These are phyloP conservation scores for Graphium sp. DNA, from an alignment of 2,329 filamentous ascomycete genomes.

Conservation along the genomic window DNA sequence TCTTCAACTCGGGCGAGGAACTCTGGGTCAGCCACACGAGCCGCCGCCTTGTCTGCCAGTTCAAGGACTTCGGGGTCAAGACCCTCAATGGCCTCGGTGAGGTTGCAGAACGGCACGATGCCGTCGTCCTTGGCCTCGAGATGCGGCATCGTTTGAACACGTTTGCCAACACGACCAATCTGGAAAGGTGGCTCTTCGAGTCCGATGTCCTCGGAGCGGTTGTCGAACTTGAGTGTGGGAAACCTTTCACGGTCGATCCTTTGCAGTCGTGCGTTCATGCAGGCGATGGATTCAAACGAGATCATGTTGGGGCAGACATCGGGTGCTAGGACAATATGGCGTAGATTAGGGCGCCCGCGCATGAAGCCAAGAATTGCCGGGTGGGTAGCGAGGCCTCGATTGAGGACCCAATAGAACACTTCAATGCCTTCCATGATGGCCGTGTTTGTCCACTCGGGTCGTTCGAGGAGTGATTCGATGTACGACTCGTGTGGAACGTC, in stretches of 20 bases:
- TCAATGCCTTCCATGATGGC: conserved; percentile 50
- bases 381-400: conserved; percentile 47
- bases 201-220: conserved; percentile 17
- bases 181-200: conserved; percentile 13
- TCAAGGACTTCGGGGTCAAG: conserved; percentile 24
- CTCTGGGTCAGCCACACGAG: conserved; percentile 19
- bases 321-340: conserved; percentile 63
- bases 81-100: conserved; percentile 27
- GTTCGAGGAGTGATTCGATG: conserved; percentile 48
- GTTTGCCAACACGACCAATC: conserved; percentile 24
- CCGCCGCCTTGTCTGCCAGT: conserved; percentile 31
- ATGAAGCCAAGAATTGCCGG: conserved; percentile 54
- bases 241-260: conserved; percentile 62
- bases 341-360: conserved; percentile 34
- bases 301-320: conserved; percentile 66
- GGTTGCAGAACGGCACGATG: conserved; percentile 22
- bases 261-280: conserved; percentile 51
- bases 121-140: conserved; percentile 26
- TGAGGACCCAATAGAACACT: conserved; percentile 69
- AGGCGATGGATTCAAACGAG: conserved; percentile 47
- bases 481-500: conserved; percentile 61
- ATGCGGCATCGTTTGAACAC: conserved; percentile 27
- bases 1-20: conserved; percentile 32
- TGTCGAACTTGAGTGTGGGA: conserved; percentile 49
- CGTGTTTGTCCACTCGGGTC: conserved; percentile 53